A percentile compares a stretch with the other conserved stretches of the same genome.
phyloP scores from a whole-genome alignment of 2,329 filamentous ascomycete species.

The Fusarium cicatricum region DNA sequence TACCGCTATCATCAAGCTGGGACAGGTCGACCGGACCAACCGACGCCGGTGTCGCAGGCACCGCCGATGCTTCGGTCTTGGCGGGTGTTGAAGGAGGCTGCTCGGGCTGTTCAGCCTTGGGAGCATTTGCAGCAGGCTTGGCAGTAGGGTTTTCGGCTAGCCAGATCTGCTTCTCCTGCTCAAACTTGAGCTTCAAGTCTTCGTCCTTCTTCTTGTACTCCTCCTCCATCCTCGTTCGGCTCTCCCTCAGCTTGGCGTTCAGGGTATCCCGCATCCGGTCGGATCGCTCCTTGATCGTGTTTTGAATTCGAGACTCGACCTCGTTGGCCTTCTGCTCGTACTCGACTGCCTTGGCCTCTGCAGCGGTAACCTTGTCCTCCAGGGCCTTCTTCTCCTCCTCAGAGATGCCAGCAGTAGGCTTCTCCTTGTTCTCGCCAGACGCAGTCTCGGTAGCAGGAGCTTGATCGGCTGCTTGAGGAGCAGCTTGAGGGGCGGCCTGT shows the following conservation, averaged over 20 bases:
- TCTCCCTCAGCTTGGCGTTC: slow-evolving; percentile 75
- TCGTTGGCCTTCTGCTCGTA: slow-evolving; percentile 70
- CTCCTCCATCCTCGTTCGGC: slow-evolving; percentile 61
- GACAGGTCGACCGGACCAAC: slow-evolving; percentile 52
- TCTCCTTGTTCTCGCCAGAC: slow-evolving; percentile 24
- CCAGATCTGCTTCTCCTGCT: slow-evolving; percentile 71
- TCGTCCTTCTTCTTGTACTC: slow-evolving; percentile 63
- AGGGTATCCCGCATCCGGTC: slow-evolving; percentile 74
- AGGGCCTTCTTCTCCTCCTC: slow-evolving; percentile 68
- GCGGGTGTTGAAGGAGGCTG: slow-evolving; percentile 49
- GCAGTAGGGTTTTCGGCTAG: slow-evolving; percentile 58
- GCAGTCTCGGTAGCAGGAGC: slow-evolving; percentile 23
- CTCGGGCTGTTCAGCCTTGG: slow-evolving; percentile 22
- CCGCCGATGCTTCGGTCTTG: slow-evolving; percentile 47
- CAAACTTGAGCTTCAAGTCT: slow-evolving; percentile 63
- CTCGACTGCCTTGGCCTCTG: slow-evolving; percentile 69
- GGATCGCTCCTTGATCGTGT: slow-evolving; percentile 69
- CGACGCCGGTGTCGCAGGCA: slow-evolving; percentile 49
- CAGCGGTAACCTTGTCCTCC: slow-evolving; percentile 67
- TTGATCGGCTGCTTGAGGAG: slow-evolving; percentile 45
- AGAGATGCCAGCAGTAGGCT: slow-evolving; percentile 46
- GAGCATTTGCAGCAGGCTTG: slow-evolving; percentile 35
- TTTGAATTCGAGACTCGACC: slow-evolving; percentile 68
- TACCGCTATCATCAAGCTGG: slow-evolving; percentile 62
- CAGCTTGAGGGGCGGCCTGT: slow-evolving; percentile 51